Conservation (phyloP, 345 rosid species). For the Syzygium grande region DNA sequence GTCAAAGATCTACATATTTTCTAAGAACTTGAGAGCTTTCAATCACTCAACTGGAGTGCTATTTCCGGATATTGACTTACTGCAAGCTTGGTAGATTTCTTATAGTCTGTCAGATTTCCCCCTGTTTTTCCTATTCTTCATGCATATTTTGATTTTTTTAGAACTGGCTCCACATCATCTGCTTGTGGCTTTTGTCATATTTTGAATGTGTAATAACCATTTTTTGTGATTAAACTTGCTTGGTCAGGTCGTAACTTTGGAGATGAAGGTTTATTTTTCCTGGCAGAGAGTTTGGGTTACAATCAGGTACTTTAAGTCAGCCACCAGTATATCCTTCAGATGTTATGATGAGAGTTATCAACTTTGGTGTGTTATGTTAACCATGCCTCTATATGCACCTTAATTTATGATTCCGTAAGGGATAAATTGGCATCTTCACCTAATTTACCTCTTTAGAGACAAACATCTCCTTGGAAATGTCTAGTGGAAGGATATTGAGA, state of each 20-base stretch:
- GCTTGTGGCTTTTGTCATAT: background rate
- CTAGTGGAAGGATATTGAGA: background rate
- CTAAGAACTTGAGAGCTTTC: background rate
- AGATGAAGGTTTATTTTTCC: slow-evolving; percentile 84
- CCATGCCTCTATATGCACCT: background rate
- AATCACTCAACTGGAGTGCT: background rate
- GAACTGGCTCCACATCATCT: background rate
- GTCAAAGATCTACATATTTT: background rate
- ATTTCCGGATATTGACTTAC: background rate
- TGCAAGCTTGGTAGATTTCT: background rate
- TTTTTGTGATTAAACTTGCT: background rate
- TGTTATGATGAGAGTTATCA: background rate
- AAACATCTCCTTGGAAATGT: background rate
- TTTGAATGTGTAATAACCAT: background rate
- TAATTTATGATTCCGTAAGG: background rate
- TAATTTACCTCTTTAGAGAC: background rate
- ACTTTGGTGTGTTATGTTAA: background rate
- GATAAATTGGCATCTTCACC: background rate
- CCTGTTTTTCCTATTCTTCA: background rate
- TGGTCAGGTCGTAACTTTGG: slow-evolving; percentile 81
- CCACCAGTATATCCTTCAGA: background rate
- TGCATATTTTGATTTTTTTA: background rate
- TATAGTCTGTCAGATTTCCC: background rate
- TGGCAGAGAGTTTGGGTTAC: slow-evolving; percentile 85
- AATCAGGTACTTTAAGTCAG: slow-evolving; percentile 49